Conservation (phyloP, 106 monocot species). For the Dendrobium nobile region DNA sequence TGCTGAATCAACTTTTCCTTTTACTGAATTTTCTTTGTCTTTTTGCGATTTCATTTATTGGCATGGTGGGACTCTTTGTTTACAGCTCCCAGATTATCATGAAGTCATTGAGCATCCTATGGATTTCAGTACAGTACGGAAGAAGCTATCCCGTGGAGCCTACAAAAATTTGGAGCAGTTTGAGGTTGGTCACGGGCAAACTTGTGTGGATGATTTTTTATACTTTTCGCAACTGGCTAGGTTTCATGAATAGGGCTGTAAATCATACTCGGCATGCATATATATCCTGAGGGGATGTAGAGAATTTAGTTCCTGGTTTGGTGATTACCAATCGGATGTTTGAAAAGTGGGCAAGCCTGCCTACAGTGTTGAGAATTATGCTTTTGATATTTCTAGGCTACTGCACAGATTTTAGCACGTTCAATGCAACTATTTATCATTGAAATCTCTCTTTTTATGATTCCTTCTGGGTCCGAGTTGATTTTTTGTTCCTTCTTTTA, state of each 20-base stretch:
- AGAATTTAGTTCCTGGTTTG: neutral
- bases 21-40: neutral
- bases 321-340: neutral
- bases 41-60: constrained; percentile 5
- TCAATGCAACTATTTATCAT: neutral
- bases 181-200: constrained; percentile 36
- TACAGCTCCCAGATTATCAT: constrained; percentile 74
- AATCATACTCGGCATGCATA: neutral
- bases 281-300: neutral
- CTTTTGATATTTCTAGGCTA: neutral
- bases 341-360: neutral
- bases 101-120: constrained; percentile 66
- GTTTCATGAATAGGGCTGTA: neutral
- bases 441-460: neutral
- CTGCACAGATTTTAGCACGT: neutral
- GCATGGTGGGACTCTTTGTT: neutral
- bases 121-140: constrained; percentile 63
- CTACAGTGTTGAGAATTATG: neutral
- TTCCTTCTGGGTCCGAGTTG: neutral
- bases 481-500: neutral
- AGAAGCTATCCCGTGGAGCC: constrained; percentile 45
- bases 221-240: neutral
- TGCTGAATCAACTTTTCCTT: neutral
- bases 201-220: neutral
- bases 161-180: constrained; percentile 63